Evolutionary conservation across 2,329 filamentous ascomycete species (phyloP), one percentile per base, ranked within the genome.

Genomic region (Aspergillus sp.): DNA sequence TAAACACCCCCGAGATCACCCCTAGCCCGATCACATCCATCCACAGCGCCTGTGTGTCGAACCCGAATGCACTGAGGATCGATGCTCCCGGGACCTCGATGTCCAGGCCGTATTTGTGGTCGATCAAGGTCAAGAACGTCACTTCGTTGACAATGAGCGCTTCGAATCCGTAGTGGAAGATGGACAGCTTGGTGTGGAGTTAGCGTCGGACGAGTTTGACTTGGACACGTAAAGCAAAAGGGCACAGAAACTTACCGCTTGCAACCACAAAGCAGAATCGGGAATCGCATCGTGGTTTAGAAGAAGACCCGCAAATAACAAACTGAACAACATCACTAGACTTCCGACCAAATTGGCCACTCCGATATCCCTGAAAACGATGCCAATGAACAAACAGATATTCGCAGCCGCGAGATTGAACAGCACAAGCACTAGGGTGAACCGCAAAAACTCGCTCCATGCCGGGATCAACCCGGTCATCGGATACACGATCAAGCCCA

Each of bases 111-210:
- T 95, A 96, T 69, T 97, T 94, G 67, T 93, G 85, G 65, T 98
- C 93, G 38, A 94, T 81, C 28, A 98, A 78, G 0, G 86, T 91
- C 39, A 98, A 75, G 59, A 88, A 88, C 28, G 88, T 83, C 41
- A 96, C 94, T 71, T 98, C 93, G 62, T 97, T 98, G 57, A 98
- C 93, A 52, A 97, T 94, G 9, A 98, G 78, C 2, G 88, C 86
- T 73, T 98, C 93, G 58, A 97, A 97, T 4, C 85, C 91, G 63
- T 94, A 98, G 65, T 98, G 93, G 78, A 98, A 98, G 52, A 98
- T 98, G 1, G 90, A 96, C 6, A 98, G 73, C 70, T 85, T 56
- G 29, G 45, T 7, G 4, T 12, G 32, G 45, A 32, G 47, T 68
- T 57, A 72, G 61, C 48, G 48, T 40, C 54, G 29, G 10, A 48